phyloP scores from a whole-genome alignment of 306 rosid genomes.

The Biancaea sappan region DNA sequence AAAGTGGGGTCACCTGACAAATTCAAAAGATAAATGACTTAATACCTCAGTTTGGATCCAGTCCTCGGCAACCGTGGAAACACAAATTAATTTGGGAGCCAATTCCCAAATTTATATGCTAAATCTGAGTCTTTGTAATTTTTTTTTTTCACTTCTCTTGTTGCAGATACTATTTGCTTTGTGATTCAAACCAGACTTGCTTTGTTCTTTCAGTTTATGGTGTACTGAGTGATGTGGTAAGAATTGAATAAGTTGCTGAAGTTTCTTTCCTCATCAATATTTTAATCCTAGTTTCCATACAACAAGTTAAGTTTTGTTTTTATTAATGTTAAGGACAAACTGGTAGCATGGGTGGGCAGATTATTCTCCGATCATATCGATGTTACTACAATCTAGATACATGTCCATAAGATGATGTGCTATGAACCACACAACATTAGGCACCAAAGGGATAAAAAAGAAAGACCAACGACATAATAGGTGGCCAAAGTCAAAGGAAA shows the following conservation, averaged over 20 bases:
- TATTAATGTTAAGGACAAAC: slow-evolving; percentile 7
- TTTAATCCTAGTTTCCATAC: neutral
- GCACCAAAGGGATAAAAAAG: slow-evolving; percentile 20
- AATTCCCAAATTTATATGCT: neutral
- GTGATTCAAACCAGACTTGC: slow-evolving; percentile 75
- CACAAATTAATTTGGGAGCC: neutral
- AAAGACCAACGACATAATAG: slow-evolving; percentile 23
- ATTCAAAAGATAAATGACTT: neutral
- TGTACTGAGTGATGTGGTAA: slow-evolving; percentile 72
- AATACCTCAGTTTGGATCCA: neutral
- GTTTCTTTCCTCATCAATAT: slow-evolving; percentile 18
- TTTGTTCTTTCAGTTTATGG: slow-evolving; percentile 82
- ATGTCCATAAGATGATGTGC: neutral
- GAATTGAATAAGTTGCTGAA: slow-evolving; percentile 39
- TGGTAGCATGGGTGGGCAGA: slow-evolving; percentile 5
- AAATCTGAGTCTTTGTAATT: slow-evolving; percentile 21
- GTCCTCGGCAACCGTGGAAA: neutral
- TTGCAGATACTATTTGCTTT: slow-evolving; percentile 83
- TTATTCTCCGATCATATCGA: slow-evolving; percentile 6
- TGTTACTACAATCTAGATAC: neutral
- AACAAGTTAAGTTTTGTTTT: neutral
- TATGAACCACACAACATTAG: slow-evolving; percentile 20
- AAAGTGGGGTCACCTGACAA: neutral
- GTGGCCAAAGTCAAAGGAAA: neutral
- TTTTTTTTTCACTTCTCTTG: slow-evolving; percentile 27